Conservation (phyloP, 441 rosid genomes). For the Croton setiger region DNA sequence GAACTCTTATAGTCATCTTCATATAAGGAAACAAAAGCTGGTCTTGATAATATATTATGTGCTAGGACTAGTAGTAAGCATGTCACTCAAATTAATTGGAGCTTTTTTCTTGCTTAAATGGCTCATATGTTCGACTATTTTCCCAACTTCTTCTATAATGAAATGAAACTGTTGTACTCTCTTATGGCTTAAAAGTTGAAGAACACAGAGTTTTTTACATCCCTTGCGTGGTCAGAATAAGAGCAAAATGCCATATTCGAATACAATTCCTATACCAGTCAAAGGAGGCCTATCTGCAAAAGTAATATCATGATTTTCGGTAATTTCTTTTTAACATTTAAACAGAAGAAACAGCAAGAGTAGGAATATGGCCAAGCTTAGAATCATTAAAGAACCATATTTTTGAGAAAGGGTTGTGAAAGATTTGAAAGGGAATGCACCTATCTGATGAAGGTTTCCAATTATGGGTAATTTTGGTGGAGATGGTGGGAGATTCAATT, state of each 20-base stretch:
- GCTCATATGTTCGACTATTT: constrained; percentile 15
- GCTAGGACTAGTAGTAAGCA: constrained; percentile 14
- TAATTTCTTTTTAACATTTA: constrained; percentile 29
- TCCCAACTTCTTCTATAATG: constrained; percentile 23
- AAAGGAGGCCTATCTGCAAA: constrained; percentile 24
- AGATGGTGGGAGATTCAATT: constrained; percentile 39
- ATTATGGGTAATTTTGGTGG: constrained; percentile 35
- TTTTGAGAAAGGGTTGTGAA: constrained; percentile 23
- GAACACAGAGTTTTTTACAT: constrained; percentile 25
- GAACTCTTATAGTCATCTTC: constrained; percentile 11
- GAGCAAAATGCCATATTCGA: constrained; percentile 25
- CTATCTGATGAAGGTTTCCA: constrained; percentile 38
- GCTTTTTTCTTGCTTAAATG: background rate
- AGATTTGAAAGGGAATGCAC: constrained; percentile 26
- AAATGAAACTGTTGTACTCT: constrained; percentile 27
- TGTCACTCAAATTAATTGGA: constrained; percentile 20
- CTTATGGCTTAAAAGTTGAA: constrained; percentile 27
- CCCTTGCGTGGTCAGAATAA: constrained; percentile 28
- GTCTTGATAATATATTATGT: constrained; percentile 12
- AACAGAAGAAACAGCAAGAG: constrained; percentile 32
- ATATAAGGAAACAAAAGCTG: constrained; percentile 17
- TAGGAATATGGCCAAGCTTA: constrained; percentile 28
- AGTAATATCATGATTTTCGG: constrained; percentile 25
- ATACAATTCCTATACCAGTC: constrained; percentile 8
- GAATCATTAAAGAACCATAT: constrained; percentile 37